Evolutionary conservation across 2,329 filamentous ascomycete genomes (phyloP), one percentile per base, ranked within the genome.

Genomic region (Hypoxylon sp.): DNA sequence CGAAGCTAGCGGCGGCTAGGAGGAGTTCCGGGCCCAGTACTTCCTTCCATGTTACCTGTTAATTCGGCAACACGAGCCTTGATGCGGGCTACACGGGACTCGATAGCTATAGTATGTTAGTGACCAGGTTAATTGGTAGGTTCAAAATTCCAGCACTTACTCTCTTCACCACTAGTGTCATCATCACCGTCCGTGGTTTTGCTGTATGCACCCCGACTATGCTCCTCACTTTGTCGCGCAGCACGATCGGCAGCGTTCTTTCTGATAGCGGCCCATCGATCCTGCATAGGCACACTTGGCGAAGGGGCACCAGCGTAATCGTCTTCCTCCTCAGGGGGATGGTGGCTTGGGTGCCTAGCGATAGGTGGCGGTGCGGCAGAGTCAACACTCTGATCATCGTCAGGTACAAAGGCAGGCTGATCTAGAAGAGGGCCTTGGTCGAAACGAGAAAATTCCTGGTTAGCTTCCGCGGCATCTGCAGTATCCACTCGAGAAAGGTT

Each of bases 1-100:
- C 60, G 59, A 58, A 58, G 61, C 65, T 70, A 71, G 58, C 68
- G 69, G 62, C 71, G 69, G 46, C 64, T 60, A 46, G 67, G 51
- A 42, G 71, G 66, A 53, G 61, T 66, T 51, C 64, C 69, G 17
- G 79, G 75, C 36, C 59, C 46, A 27, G 49, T 30, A 13, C 57
- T 57, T 31, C 73, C 77, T 66, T 93, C 89, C 82, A 90, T 90
- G 71, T 89, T 90, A 63, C 88, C 88, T 2, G 94, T 99, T 63
- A 99, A 75, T 71, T 97, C 91, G 42, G 94, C 94, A 51, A 99
- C 94, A 56, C 94, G 88, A 53, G 94, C 94, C 76, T 97, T 97
- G 81, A 99, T 99, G 58, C 94, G 89, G 37, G 94, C 94, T 52
- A 97, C 94, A 61, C 94, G 90, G 37, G 91, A 92, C 73, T 99